Evolutionary conservation across 2,329 filamentous ascomycete genomes (phyloP), one percentile per base, ranked within the genome.

Genomic region (Fusarium multiceps): DNA sequence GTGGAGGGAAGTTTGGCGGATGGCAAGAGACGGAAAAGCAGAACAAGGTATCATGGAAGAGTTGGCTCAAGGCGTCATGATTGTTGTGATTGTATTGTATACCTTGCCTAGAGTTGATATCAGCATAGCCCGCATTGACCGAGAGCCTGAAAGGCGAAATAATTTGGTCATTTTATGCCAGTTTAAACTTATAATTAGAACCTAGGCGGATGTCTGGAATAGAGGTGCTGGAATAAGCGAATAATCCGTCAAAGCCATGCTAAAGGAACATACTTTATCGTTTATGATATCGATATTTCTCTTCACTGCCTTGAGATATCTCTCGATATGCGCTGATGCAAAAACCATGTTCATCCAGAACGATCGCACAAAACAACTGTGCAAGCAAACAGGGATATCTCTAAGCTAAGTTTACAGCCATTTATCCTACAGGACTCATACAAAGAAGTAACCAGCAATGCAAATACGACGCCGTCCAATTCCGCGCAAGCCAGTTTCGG

Each of bases 11-110:
- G 25, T 71, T 77, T 41, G 69, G 75, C 6, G 63, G 69, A 4
- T 79, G 77, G 78, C 50, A 61, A 20, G 78, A 75, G 51, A 42
- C 20, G 7, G 53, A 60, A 48, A 37, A 42, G 18, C 49, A 62
- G 28, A 59, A 59, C 7, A 41, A 14, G 7, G 28, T 56, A 3
- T 57, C 51, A 16, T 75, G 74, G 74, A 69, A 68, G 47, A 53
- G 14, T 16, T 75, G 74, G 71, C 51, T 73, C 27, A 20, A 45
- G 45, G 28, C 55, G 32, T 25, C 37, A 34, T 68, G 25, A 65
- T 40, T 16, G 4, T 10, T 59, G 14, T 18, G 14, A n/a, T 20
- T n/a, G 12, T 9, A 16, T 28, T n/a, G 27, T 20, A 43, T n/a
- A 28, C 45, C 14, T 21, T 37, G 7, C 12, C 14, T n/a, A 4